A percentile compares a stretch with the other conserved stretches of the same genome.
These are phyloP conservation scores for Arabis hirsuta DNA, from an alignment of 345 rosid species.

Conservation along the genomic window DNA sequence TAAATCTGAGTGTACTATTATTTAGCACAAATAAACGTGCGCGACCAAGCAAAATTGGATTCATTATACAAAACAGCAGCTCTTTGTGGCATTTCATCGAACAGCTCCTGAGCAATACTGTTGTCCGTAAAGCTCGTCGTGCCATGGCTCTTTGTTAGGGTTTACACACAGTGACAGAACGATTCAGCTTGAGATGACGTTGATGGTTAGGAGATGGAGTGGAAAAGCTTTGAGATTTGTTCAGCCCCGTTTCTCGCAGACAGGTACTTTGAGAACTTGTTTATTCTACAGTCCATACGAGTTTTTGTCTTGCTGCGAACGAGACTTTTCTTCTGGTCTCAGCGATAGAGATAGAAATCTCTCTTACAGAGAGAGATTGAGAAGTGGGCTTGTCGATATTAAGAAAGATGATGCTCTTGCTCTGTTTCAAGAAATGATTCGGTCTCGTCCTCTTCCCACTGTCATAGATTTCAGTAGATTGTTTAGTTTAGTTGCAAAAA, in stretches of 20 bases:
- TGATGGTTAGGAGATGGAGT: too few relatives aligned
- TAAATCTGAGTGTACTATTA: background rate
- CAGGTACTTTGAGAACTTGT: constrained; percentile 12
- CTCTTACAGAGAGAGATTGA: background rate
- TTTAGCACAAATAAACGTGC: too few relatives aligned
- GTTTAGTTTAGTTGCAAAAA: background rate
- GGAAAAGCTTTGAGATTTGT: constrained; percentile 3
- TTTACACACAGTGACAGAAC: background rate
- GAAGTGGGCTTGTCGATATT: background rate
- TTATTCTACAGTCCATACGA: too few relatives aligned
- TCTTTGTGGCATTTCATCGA: background rate
- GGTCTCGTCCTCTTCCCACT: constrained; percentile 13
- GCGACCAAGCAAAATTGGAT: too few relatives aligned
- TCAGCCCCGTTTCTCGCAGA: background rate
- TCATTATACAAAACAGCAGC: background rate
- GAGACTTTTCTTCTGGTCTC: constrained; percentile 10
- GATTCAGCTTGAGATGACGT: background rate
- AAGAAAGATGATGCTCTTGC: background rate
- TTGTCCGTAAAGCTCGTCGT: too few relatives aligned
- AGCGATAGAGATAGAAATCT: too few relatives aligned
- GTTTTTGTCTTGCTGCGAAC: background rate
- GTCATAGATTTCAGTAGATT: background rate
- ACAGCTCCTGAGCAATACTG: background rate
- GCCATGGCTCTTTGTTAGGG: background rate
- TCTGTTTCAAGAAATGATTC: background rate